Conservation (phyloP, 352 stramenopile species). For the Blastocystis sp. region DNA sequence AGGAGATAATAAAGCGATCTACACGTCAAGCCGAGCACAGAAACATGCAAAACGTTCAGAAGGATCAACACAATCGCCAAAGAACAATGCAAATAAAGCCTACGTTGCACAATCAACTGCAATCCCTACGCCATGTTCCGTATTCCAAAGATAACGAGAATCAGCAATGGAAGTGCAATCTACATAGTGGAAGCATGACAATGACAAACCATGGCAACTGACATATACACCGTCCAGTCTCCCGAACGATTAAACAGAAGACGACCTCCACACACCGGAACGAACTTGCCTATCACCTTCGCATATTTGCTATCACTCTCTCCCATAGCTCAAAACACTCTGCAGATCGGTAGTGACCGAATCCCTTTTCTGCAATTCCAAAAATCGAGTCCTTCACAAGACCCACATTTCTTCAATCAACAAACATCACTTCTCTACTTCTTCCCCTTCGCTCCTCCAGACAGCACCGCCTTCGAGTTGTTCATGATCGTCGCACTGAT, state of each 20-base stretch:
- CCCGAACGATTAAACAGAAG: constrained; percentile 17
- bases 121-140: neutral
- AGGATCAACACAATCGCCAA: constrained; percentile 25
- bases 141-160: neutral
- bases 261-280: neutral
- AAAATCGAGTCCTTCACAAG: neutral
- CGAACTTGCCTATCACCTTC: neutral
- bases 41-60: constrained; percentile 17
- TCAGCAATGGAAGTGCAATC: neutral
- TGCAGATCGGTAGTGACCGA: neutral
- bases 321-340: neutral
- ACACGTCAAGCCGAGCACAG: neutral
- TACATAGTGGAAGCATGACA: neutral
- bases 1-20: constrained; percentile 14
- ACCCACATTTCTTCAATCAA: neutral
- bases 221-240: constrained; percentile 28
- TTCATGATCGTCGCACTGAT: constrained; percentile 57
- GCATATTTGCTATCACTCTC: neutral
- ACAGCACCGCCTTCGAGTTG: constrained; percentile 6
- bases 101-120: neutral
- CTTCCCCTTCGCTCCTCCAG: neutral
- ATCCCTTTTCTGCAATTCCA: neutral
- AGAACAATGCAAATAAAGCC: neutral
- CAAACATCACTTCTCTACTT: constrained; percentile 5
- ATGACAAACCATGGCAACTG: constrained; percentile 25